phyloP scores from a whole-genome alignment of 148 eudicot genomes.

The Arctostaphylos glauca region DNA sequence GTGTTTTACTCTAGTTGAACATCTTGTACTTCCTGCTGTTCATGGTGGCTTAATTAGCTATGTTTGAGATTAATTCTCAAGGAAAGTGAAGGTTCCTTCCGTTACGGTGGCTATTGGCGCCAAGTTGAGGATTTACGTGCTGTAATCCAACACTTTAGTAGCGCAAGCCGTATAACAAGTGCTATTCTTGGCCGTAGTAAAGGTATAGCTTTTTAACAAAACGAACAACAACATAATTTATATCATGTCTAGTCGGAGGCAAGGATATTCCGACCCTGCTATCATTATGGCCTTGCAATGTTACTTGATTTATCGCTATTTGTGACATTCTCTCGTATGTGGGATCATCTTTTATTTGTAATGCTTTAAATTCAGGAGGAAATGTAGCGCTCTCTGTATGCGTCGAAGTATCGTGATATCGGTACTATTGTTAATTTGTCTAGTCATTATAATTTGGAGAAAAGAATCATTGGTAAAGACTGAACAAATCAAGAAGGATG shows the following conservation, averaged over 20 bases:
- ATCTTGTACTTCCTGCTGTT: background rate
- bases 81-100: constrained; percentile 87
- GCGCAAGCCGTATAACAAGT: constrained; percentile 42
- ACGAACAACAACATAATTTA: too few species aligned
- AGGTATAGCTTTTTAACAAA: constrained; percentile 35
- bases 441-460: constrained; percentile 68
- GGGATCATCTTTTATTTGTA: too few species aligned
- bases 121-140: constrained; percentile 70
- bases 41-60: background rate
- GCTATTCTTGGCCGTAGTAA: constrained; percentile 87
- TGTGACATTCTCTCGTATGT: too few species aligned
- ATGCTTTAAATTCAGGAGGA: constrained; percentile 57
- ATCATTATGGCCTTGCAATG: too few species aligned
- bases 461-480: constrained; percentile 69
- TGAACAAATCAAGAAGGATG: constrained; percentile 65
- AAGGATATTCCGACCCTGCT: too few species aligned
- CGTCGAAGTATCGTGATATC: constrained; percentile 83
- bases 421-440: constrained; percentile 64
- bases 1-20: background rate
- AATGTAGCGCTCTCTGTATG: constrained; percentile 76
- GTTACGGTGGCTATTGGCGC: constrained; percentile 56
- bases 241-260: too few species aligned
- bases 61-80: constrained; percentile 26
- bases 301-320: too few species aligned
- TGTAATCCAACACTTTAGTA: constrained; percentile 59